Evolutionary conservation across 441 rosid genomes (phyloP).

Genomic region (Daphne laureola): DNA sequence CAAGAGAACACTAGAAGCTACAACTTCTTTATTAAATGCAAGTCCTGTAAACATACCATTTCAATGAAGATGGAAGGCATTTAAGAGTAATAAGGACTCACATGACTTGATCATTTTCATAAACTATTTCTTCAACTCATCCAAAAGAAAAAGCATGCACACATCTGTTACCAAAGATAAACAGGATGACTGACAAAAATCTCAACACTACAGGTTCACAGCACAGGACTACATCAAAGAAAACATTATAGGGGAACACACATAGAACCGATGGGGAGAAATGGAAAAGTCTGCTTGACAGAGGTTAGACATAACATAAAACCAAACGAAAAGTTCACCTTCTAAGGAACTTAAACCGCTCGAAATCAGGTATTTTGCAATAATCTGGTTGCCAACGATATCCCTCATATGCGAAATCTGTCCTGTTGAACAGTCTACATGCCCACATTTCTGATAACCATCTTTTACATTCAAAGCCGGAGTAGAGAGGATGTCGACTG

Average conservation of each 20-base stretch:
- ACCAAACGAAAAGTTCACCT: constrained; percentile 29
- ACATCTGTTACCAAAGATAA: too few relatives aligned
- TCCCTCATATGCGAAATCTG: constrained; percentile 67
- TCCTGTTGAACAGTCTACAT: constrained; percentile 61
- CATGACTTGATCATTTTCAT: too few relatives aligned
- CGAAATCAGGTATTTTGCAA: constrained; percentile 62
- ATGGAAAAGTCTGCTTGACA: background rate
- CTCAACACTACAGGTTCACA: too few relatives aligned
- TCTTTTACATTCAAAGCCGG: constrained; percentile 66
- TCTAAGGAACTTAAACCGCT: constrained; percentile 47
- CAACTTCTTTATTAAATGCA: too few relatives aligned
- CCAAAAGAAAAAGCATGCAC: too few relatives aligned
- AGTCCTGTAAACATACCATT: too few relatives aligned
- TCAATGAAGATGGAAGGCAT: too few relatives aligned
- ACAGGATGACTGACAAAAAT: too few relatives aligned
- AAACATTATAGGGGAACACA: background rate
- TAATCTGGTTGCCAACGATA: constrained; percentile 70
- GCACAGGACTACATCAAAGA: too few relatives aligned
- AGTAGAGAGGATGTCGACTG: constrained; percentile 54
- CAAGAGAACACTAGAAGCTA: too few relatives aligned
- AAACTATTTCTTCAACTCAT: too few relatives aligned
- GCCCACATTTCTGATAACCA: constrained; percentile 96
- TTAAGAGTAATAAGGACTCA: too few relatives aligned
- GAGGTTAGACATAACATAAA: background rate
- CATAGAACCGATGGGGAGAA: background rate